Conservation (phyloP, 257 asterid species). For the Solanum tarijense region DNA sequence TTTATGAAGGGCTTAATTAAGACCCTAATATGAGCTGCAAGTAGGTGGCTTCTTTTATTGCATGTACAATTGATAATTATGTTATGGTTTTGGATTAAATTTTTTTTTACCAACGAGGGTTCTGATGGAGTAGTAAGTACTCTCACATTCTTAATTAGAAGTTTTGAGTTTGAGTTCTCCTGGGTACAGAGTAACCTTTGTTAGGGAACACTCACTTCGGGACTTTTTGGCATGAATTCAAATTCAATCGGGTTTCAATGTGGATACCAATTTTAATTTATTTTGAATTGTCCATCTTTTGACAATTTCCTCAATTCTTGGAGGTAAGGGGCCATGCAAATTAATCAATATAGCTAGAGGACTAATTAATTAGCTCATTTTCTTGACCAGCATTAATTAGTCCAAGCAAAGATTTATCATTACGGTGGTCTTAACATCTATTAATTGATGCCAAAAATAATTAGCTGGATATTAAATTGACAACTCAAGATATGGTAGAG, state of each 20-base stretch:
- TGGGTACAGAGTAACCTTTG: fast-evolving
- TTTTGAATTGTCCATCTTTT: background rate
- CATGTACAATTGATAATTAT: background rate
- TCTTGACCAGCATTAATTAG: background rate
- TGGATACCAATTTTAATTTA: too few relatives aligned
- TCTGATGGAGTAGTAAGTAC: too few relatives aligned
- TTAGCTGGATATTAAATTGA: background rate
- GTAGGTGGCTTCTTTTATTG: background rate
- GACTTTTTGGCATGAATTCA: fast-evolving
- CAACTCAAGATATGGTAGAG: background rate
- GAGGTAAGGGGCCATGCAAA: background rate
- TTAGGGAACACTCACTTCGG: fast-evolving
- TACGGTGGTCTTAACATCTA: background rate
- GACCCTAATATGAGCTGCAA: background rate
- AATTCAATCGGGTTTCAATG: fast-evolving
- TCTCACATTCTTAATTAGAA: fast-evolving
- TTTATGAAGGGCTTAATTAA: background rate
- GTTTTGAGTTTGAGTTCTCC: fast-evolving
- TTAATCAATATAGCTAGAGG: background rate
- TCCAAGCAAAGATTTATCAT: background rate
- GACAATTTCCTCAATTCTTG: background rate
- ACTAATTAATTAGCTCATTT: background rate
- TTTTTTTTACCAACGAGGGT: background rate
- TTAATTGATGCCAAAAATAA: background rate
- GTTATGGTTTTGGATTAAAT: background rate